Evolutionary conservation across 768 basidiomycete species (phyloP).

Genomic region (Trametes cubensis): DNA sequence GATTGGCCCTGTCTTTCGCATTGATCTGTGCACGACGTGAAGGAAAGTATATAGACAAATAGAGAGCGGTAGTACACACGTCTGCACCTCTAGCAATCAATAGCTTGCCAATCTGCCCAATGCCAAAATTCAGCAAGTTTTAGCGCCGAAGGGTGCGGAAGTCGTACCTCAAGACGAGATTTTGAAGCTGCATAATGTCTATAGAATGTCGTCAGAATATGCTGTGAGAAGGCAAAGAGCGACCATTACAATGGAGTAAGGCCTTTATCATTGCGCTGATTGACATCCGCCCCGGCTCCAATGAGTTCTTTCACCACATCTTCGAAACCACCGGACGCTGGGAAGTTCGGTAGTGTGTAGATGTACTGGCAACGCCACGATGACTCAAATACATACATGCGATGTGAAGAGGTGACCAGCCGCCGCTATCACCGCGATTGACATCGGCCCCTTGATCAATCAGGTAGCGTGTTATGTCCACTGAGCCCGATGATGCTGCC

Average conservation of each 20-base stretch:
- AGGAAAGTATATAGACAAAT: slow-evolving; percentile 36
- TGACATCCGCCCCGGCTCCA: slow-evolving; percentile 83
- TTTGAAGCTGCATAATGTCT: slow-evolving; percentile 96
- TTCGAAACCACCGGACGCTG: slow-evolving; percentile 83
- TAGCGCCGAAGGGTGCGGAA: neutral
- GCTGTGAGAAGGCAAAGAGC: slow-evolving; percentile 2
- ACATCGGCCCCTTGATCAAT: slow-evolving; percentile 73
- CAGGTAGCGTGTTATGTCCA: slow-evolving; percentile 68
- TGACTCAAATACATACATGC: slow-evolving; percentile 50
- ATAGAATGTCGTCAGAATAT: slow-evolving; percentile 21
- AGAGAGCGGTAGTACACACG: slow-evolving; percentile 55
- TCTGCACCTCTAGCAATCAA: slow-evolving; percentile 89
- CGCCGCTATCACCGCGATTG: slow-evolving; percentile 62
- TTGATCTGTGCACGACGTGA: slow-evolving; percentile 69
- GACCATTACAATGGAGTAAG: slow-evolving; percentile 77
- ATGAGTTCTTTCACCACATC: slow-evolving; percentile 75
- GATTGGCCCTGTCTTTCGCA: slow-evolving; percentile 90
- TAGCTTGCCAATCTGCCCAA: slow-evolving; percentile 77
- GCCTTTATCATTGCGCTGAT: slow-evolving; percentile 80
- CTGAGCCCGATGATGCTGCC: slow-evolving; percentile 75
- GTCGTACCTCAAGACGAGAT: slow-evolving; percentile 73
- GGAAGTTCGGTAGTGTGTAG: slow-evolving; percentile 6
- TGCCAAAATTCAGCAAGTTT: neutral
- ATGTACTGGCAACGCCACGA: neutral
- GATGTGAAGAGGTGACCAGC: slow-evolving; percentile 83